phyloP scores from a whole-genome alignment of 164 flowering plant species.

The Dillenia turbinata region DNA sequence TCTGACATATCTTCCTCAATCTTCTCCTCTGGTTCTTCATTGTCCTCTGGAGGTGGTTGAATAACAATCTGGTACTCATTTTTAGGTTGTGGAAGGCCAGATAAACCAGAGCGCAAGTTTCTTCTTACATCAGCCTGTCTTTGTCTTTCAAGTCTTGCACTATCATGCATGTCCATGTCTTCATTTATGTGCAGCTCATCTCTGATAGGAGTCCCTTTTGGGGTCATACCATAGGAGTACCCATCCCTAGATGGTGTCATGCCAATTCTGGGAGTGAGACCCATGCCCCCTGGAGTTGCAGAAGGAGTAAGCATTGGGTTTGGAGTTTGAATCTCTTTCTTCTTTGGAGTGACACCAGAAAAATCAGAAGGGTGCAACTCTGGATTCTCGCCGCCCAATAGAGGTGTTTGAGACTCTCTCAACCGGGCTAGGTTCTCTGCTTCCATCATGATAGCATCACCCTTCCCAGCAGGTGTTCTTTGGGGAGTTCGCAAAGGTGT shows the following conservation, averaged over 20 bases:
- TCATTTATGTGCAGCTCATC: constrained; percentile 96
- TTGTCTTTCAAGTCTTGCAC: constrained; percentile 60
- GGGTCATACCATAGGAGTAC: constrained; percentile 68
- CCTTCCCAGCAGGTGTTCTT: constrained; percentile 92
- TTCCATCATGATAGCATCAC: constrained; percentile 99
- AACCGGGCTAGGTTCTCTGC: constrained; percentile 92
- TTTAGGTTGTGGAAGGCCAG: constrained; percentile 85
- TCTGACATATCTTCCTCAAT: constrained; percentile 99
- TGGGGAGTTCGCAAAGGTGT: constrained; percentile 89
- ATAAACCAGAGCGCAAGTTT: constrained; percentile 68
- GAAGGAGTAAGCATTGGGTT: constrained; percentile 85
- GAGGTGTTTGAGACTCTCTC: constrained; percentile 94
- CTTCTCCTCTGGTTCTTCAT: constrained; percentile 79
- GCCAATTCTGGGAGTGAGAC: constrained; percentile 82
- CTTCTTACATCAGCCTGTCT: constrained; percentile 77
- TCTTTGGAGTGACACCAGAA: constrained; percentile 98
- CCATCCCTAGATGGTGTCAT: constrained; percentile 90
- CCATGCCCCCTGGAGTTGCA: constrained; percentile 69
- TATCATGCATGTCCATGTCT: constrained; percentile 68
- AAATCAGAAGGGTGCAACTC: constrained; percentile 98
- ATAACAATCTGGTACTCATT: constrained; percentile 89
- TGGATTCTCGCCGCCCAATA: constrained; percentile 95
- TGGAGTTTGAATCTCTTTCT: constrained; percentile 83
- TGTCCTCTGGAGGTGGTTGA: constrained; percentile 71
- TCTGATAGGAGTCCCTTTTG: constrained; percentile 86